These are phyloP conservation scores for Ophiostoma perfectum DNA, from an alignment of 2,329 filamentous ascomycete genomes.

Conservation along the genomic window DNA sequence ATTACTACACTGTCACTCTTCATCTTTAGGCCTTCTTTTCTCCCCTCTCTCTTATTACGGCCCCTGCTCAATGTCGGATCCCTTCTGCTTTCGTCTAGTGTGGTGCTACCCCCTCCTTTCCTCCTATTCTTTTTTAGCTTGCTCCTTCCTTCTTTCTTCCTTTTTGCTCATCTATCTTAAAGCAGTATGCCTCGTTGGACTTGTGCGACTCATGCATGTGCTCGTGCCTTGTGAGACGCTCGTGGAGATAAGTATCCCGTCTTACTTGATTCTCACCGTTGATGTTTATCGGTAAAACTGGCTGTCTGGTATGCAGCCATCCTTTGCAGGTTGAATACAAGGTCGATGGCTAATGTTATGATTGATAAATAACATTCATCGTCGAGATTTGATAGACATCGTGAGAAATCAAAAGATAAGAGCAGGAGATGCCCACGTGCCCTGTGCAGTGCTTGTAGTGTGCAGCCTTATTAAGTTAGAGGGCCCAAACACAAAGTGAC, in stretches of 20 bases:
- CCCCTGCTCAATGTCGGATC: conserved; percentile 9
- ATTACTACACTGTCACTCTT: neutral
- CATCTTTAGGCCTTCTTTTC: neutral
- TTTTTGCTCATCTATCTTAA: too few species aligned
- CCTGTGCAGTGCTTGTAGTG: neutral
- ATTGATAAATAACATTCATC: too few species aligned
- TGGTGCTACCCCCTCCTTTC: conserved; percentile 1
- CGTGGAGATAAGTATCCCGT: neutral
- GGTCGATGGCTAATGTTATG: too few species aligned
- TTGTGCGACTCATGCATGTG: conserved; percentile 5
- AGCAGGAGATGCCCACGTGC: neutral
- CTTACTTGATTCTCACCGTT: too few species aligned
- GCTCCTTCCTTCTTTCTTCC: neutral
- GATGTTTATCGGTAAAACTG: too few species aligned
- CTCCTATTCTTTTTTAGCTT: neutral
- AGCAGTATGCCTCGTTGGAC: neutral
- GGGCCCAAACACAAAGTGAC: neutral
- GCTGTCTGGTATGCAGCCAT: too few species aligned
- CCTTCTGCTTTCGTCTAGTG: conserved; percentile 9
- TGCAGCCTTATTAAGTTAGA: neutral
- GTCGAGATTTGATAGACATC: too few species aligned
- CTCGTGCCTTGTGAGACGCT: neutral
- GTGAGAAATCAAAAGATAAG: too few species aligned
- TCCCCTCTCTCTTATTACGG: neutral
- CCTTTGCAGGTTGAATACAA: too few species aligned